phyloP scores from a whole-genome alignment of 83 land plant species.

The Picea abies region DNA sequence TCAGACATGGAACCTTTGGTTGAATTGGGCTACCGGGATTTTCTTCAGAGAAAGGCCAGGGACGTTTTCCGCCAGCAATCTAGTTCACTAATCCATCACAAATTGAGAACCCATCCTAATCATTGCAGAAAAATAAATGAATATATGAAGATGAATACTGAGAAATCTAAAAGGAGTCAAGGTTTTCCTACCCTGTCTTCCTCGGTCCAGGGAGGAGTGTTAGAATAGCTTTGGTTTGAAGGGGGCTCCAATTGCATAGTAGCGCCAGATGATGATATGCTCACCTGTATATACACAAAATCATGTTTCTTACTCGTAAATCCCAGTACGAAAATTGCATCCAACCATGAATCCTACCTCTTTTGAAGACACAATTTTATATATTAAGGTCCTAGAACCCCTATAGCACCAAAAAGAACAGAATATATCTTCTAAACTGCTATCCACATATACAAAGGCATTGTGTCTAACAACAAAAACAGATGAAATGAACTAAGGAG shows the following conservation, averaged over 20 bases:
- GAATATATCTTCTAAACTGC: not conserved
- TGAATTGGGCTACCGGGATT: conserved; percentile 11
- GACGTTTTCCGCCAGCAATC: conserved; percentile 54
- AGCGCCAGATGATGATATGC: conserved; percentile 39
- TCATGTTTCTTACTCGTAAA: conserved; percentile 22
- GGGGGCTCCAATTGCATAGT: conserved; percentile 78
- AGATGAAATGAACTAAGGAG: not conserved
- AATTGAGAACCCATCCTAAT: conserved; percentile 6
- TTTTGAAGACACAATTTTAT: not conserved
- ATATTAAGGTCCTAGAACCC: not conserved
- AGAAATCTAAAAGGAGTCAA: not conserved
- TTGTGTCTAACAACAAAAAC: too few relatives aligned
- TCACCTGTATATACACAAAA: conserved; percentile 24
- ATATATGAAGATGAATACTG: not conserved
- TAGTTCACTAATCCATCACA: conserved; percentile 23
- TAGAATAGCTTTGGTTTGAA: conserved; percentile 74
- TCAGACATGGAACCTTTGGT: not conserved
- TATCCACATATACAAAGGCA: not conserved
- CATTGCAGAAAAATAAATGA: not conserved
- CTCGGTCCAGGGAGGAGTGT: conserved; percentile 28
- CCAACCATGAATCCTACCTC: not conserved
- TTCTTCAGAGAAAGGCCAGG: conserved; percentile 44
- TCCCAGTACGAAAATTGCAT: not conserved
- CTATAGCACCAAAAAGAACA: not conserved
- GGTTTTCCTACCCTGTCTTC: conserved; percentile 50